A percentile compares a stretch with the other conserved stretches of the same genome.
Conservation (phyloP, 129 eudicot genomes). For the Centella asiatica region DNA sequence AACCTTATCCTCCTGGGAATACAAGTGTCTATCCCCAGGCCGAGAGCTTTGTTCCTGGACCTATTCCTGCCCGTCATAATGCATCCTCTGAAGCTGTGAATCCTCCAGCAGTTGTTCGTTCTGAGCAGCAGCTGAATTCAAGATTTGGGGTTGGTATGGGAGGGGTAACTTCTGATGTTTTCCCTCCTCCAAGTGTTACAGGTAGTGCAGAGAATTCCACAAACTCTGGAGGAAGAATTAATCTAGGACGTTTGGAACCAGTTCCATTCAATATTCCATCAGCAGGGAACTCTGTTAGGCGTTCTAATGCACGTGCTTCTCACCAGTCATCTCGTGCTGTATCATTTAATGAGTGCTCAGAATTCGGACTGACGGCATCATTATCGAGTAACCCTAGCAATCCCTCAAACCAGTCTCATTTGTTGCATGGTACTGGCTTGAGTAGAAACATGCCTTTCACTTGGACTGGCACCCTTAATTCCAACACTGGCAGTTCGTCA, state of each 20-base stretch:
- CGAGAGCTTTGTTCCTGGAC: conserved; percentile 14
- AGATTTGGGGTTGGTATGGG: conserved; percentile 30
- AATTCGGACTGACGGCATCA: conserved; percentile 29
- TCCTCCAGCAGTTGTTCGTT: conserved; percentile 19
- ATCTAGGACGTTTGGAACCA: conserved; percentile 18
- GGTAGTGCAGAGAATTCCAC: conserved; percentile 34
- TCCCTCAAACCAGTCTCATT: conserved; percentile 26
- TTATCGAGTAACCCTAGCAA: conserved; percentile 20
- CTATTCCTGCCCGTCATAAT: conserved; percentile 15
- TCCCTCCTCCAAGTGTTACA: conserved; percentile 26
- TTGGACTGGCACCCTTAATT: conserved; percentile 36
- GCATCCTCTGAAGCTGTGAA: conserved; percentile 33
- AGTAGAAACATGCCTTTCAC: conserved; percentile 34
- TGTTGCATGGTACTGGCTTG: conserved; percentile 25
- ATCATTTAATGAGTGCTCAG: conserved; percentile 35
- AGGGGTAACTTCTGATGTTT: conserved; percentile 16
- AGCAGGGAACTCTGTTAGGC: conserved; percentile 27
- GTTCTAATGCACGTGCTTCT: conserved; percentile 18
- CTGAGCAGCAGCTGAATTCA: conserved; percentile 36
- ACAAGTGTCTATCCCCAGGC: conserved; percentile 34
- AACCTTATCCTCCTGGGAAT: conserved; percentile 33
- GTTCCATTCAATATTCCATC: conserved; percentile 17
- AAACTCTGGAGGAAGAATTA: conserved; percentile 21
- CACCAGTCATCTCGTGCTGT: conserved; percentile 28
- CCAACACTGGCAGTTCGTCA: conserved; percentile 38